Evolutionary conservation across 2,329 filamentous ascomycete genomes (phyloP).

Genomic region (Aspergillus awamori): DNA sequence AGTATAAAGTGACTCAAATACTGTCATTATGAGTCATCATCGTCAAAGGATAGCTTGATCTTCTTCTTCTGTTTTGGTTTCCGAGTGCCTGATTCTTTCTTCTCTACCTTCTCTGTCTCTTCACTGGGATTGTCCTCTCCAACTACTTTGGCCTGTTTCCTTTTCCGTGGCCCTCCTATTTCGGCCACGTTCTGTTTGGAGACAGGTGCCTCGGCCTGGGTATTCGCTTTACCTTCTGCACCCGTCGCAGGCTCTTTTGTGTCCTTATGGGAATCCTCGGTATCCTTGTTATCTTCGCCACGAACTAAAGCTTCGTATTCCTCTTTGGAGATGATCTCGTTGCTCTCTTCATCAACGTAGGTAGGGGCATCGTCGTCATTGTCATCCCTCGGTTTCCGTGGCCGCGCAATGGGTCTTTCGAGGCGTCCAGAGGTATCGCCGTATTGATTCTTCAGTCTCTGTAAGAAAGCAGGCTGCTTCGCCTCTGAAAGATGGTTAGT

Average conservation of each 20-base stretch:
- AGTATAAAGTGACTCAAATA: conserved; percentile 6
- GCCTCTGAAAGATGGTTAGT: conserved; percentile 33
- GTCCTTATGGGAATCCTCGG: conserved; percentile 11
- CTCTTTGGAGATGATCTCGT: conserved; percentile 48
- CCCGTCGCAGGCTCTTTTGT: conserved; percentile 16
- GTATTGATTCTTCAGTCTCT: conserved; percentile 44
- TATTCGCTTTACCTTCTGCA: conserved; percentile 17
- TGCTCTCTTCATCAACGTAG: conserved; percentile 49
- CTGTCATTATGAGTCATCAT: conserved; percentile 16
- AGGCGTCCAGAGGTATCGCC: conserved; percentile 40
- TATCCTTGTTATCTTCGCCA: conserved; percentile 25
- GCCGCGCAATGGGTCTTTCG: conserved; percentile 40
- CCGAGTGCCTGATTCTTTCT: conserved; percentile 28
- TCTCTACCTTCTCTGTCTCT: conserved; percentile 26
- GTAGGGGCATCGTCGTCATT: conserved; percentile 47
- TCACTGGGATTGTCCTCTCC: conserved; percentile 34
- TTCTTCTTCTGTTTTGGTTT: conserved; percentile 48
- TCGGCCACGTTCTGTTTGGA: conserved; percentile 43
- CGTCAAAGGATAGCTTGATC: conserved; percentile 51
- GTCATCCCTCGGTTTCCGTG: conserved; percentile 39
- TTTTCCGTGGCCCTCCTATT: conserved; percentile 46
- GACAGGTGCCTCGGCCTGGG: conserved; percentile 18
- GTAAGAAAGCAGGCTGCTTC: conserved; percentile 48
- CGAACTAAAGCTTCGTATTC: conserved; percentile 45
- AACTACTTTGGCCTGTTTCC: conserved; percentile 47